Conservation (phyloP, 352 stramenopile genomes). For the Saprolegnia diclina region DNA sequence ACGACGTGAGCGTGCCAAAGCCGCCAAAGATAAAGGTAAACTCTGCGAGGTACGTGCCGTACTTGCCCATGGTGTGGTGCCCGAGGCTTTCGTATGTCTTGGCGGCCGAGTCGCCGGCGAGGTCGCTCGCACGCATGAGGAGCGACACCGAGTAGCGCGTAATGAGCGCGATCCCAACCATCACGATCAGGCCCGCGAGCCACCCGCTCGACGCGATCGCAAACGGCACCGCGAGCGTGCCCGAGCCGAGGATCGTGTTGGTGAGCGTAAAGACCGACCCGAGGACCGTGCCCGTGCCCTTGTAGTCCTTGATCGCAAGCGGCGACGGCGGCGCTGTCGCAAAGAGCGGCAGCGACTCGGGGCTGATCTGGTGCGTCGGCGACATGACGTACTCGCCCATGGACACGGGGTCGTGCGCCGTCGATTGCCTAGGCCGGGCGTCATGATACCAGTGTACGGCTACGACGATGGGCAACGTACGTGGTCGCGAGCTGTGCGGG, state of each 20-base stretch:
- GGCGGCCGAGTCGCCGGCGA: constrained; percentile 48
- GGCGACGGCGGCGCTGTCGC: constrained; percentile 30
- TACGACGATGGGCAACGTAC: not conserved
- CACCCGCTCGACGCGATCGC: constrained; percentile 66
- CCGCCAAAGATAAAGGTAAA: constrained; percentile 83
- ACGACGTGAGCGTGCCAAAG: constrained; percentile 74
- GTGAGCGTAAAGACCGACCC: constrained; percentile 68
- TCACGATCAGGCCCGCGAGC: constrained; percentile 57
- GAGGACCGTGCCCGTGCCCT: constrained; percentile 40
- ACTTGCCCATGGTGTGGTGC: constrained; percentile 60
- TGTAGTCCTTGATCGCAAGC: constrained; percentile 5
- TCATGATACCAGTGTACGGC: not conserved
- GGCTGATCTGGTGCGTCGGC: constrained; percentile 38
- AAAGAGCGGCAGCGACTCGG: constrained; percentile 30
- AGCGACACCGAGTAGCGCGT: constrained; percentile 73
- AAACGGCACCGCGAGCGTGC: constrained; percentile 64
- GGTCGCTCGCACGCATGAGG: constrained; percentile 55
- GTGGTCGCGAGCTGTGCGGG: not conserved
- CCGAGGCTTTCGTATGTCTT: constrained; percentile 73
- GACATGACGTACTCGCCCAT: constrained; percentile 78
- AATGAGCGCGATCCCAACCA: constrained; percentile 62
- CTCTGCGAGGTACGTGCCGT: constrained; percentile 55
- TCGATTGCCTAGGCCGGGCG: not conserved
- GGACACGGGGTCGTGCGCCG: constrained; percentile 42
- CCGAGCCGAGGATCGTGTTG: constrained; percentile 71